Evolutionary conservation across 2,329 filamentous ascomycete genomes (phyloP).

Genomic region (Colletotrichum endophyticum): DNA sequence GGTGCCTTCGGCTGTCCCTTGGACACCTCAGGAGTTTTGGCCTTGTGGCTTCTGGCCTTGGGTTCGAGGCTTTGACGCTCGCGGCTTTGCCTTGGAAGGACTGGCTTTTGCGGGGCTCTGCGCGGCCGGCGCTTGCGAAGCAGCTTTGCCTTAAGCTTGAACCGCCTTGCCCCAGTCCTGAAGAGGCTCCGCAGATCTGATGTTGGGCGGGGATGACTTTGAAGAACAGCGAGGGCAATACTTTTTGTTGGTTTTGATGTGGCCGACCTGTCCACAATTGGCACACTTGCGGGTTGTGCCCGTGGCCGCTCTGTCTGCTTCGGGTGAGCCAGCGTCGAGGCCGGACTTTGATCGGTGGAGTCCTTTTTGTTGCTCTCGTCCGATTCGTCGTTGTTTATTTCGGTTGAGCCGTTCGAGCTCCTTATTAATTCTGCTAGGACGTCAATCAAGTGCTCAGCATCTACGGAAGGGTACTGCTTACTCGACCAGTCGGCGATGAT

Average conservation of each 20-base stretch:
- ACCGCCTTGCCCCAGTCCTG: conserved; percentile 19
- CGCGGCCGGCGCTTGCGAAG: conserved; percentile 4
- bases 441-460: conserved; percentile 26
- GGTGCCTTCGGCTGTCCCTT: conserved; percentile 6
- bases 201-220: conserved; percentile 23
- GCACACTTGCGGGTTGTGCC: conserved; percentile 92
- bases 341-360: conserved; percentile 43
- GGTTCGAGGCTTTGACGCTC: conserved; percentile 23
- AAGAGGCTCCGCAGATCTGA: conserved; percentile 5
- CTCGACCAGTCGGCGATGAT: conserved; percentile 23
- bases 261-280: conserved; percentile 94
- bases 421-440: conserved; percentile 60
- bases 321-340: conserved; percentile 54
- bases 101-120: conserved; percentile 18
- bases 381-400: conserved; percentile 88
- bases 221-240: conserved; percentile 50
- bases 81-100: conserved; percentile 7
- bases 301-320: conserved; percentile 56
- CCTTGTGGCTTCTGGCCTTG: conserved; percentile 17
- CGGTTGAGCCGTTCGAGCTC: conserved; percentile 86
- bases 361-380: conserved; percentile 88
- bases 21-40: not conserved
- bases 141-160: conserved; percentile 3
- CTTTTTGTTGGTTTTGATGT: conserved; percentile 99
- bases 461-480: conserved; percentile 12